Conservation (phyloP, 129 eudicot genomes). For the sunflower (Helianthus annuus) region HanXRQr2.0-SUNRISE NC_035434.2:85075753-85076252, state of each 20-base stretch:
- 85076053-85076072: not conserved
- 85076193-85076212: no score
- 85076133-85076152: no score
- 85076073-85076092: not conserved
- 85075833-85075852: no score
- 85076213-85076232: no score
- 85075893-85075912: not conserved
- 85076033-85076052: not conserved
- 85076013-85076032: not conserved
- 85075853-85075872: not conserved
- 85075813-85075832: no score
- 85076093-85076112: not conserved
- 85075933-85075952: not conserved
- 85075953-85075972: not conserved
- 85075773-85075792: no score
- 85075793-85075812: no score
- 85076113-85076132: not conserved
- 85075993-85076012: not conserved
- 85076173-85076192: no score
- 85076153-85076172: no score
- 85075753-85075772: no score
- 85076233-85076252: no score
- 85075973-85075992: no score
- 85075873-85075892: not conserved
- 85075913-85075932: not conserved